These are phyloP conservation scores for Nemania abortiva DNA, from an alignment of 2,329 filamentous ascomycete species.

Conservation along the genomic window DNA sequence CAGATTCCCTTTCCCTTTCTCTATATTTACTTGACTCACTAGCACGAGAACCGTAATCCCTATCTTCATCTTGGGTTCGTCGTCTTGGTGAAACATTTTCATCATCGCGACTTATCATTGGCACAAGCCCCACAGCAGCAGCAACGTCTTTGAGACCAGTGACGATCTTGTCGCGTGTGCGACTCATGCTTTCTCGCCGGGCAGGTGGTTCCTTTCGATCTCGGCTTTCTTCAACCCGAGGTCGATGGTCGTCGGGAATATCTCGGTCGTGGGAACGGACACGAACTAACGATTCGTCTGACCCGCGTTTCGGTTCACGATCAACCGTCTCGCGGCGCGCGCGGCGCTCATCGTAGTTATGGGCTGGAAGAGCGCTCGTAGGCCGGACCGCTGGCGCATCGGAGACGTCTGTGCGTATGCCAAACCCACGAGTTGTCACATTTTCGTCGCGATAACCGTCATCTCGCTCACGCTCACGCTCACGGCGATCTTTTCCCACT, in stretches of 20 bases:
- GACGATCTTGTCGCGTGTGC: conserved; percentile 62
- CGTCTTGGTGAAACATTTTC: conserved; percentile 50
- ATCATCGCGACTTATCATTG: conserved; percentile 53
- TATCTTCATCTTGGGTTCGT: conserved; percentile 47
- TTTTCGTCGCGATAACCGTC: conserved; percentile 61
- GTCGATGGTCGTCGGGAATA: conserved; percentile 40
- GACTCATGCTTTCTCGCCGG: conserved; percentile 55
- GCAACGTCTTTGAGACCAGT: conserved; percentile 63
- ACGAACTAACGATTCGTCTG: conserved; percentile 49
- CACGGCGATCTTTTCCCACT: conserved; percentile 57
- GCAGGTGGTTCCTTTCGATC: conserved; percentile 50
- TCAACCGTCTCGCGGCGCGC: conserved; percentile 53
- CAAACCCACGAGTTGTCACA: conserved; percentile 63
- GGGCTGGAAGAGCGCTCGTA: conserved; percentile 48
- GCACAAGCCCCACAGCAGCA: conserved; percentile 57
- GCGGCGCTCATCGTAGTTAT: conserved; percentile 58
- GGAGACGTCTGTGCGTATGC: conserved; percentile 60
- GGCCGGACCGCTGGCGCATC: conserved; percentile 50
- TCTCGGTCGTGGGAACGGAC: conserved; percentile 44
- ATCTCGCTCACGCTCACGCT: too few species aligned
- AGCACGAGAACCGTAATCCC: conserved; percentile 42
- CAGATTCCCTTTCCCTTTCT: conserved; percentile 46
- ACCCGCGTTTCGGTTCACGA: conserved; percentile 47
- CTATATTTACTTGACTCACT: conserved; percentile 49
- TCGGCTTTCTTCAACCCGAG: conserved; percentile 47